These are phyloP conservation scores for Nemania bipapillata DNA, from an alignment of 2,329 filamentous ascomycete genomes.

Conservation along the genomic window DNA sequence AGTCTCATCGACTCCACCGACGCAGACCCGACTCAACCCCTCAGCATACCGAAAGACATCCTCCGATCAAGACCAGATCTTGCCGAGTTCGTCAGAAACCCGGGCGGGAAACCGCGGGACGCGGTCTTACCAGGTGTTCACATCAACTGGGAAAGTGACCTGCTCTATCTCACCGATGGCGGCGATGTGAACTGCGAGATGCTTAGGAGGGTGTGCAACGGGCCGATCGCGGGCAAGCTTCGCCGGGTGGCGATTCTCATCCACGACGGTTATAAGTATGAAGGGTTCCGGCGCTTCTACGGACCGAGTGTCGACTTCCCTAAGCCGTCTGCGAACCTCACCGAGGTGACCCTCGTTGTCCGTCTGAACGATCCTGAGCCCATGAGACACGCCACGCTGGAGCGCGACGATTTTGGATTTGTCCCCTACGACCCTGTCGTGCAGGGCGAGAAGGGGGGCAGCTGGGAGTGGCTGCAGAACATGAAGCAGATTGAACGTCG, in stretches of 20 bases:
- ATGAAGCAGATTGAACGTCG: conserved; percentile 36
- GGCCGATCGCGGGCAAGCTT: conserved; percentile 27
- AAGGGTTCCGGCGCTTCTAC: conserved; percentile 33
- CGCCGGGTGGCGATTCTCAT: conserved; percentile 35
- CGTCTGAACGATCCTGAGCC: conserved; percentile 21
- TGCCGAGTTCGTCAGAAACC: conserved; percentile 23
- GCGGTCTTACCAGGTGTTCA: conserved; percentile 22
- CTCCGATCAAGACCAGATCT: conserved; percentile 25
- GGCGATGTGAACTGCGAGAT: conserved; percentile 31
- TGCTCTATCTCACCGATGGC: conserved; percentile 36
- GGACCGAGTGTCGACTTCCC: conserved; percentile 33
- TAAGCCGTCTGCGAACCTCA: conserved; percentile 19
- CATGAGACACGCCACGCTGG: not conserved
- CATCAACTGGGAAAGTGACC: conserved; percentile 37
- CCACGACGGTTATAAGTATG: conserved; percentile 30
- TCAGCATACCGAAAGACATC: conserved; percentile 9
- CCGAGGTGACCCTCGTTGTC: conserved; percentile 33
- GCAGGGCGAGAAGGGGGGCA: conserved; percentile 15
- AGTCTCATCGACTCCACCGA: not conserved
- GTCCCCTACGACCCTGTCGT: conserved; percentile 31
- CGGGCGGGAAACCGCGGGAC: conserved; percentile 17
- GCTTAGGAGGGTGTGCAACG: conserved; percentile 34
- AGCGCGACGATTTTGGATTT: conserved; percentile 37
- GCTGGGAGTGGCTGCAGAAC: conserved; percentile 34
- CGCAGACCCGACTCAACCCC: not conserved